Base-by-base conservation (phyloP, 2,329 filamentous ascomycete species). In the Fusarium sublunatum region DNA sequence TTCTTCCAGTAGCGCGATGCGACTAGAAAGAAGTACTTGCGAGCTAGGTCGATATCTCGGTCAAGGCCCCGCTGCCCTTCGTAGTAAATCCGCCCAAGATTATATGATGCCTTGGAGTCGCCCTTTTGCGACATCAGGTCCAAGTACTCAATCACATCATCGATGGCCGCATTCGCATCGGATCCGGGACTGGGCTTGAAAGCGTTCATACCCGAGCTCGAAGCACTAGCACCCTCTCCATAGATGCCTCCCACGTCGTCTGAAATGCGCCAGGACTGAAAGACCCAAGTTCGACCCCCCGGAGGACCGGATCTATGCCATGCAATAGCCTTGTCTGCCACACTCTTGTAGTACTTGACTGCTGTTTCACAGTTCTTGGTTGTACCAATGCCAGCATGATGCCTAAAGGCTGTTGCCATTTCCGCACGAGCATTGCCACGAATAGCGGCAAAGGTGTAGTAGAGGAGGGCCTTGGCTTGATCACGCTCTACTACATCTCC, bases 191-290 rank as follows among this genome's bases (percentile, higher is more conserved):
- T 87, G 19, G 88, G 86, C 62, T 88, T 88, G 70, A 89, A 85
- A 5, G 93, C 92, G 73, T 96, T 93, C 53, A 86, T 83, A 5
- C 95, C 95, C 0, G 95, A 90, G 73, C 93, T 97, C 24, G 90
- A 89, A 35, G 90, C 91, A 73, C 94, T 98, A 11, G 95, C 95
- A 4, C 95, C 96, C 77, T 97, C 92, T 42, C 95, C 96, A 74
- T 97, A 99, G 7, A 97, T 90, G 39, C 95, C 95, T 7, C 95
- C 96, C 28, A 89, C 82, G 44, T 97, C 92, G 71, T 99, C 96
- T 4, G 93, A 91, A 70, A 97, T 91, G 53, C 92, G 87, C 78
- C 91, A 96, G 7, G 90, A 87, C 72, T 97, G 91, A 28, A 86
- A 85, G 3, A 89, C 82, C 82, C 96, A 89, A 29, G 85, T 82